Evolutionary conservation across 2,329 filamentous ascomycete genomes (phyloP).

Genomic region (Monilinia laxa): DNA sequence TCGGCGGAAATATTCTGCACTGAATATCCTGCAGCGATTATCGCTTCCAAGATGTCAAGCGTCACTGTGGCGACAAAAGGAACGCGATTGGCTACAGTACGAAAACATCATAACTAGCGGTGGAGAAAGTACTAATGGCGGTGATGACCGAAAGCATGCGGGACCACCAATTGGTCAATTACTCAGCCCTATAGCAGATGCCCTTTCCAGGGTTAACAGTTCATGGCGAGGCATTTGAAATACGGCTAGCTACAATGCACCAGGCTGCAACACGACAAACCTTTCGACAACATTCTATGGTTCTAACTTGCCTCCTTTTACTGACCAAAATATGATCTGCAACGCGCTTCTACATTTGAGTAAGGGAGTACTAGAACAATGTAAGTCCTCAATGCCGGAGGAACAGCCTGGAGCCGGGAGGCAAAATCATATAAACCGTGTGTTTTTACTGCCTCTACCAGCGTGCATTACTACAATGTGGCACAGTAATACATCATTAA

Average conservation of each 20-base stretch:
- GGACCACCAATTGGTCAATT: slow-evolving; percentile 15
- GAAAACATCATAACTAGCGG: slow-evolving; percentile 12
- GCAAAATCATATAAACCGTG: neutral
- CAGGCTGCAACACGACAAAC: slow-evolving; percentile 2
- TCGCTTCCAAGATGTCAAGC: slow-evolving; percentile 10
- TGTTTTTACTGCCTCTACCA: neutral
- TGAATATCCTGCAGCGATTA: slow-evolving; percentile 12
- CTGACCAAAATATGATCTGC: neutral
- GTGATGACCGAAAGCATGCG: slow-evolving; percentile 22
- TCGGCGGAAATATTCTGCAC: neutral
- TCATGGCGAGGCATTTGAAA: slow-evolving; percentile 11
- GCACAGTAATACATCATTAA: neutral
- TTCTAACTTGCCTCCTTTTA: neutral
- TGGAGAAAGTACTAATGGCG: slow-evolving; percentile 19
- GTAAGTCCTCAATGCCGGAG: slow-evolving; percentile 16
- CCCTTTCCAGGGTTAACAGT: neutral
- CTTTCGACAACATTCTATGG: neutral
- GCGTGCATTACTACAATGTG: neutral
- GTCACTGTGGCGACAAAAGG: slow-evolving; percentile 10
- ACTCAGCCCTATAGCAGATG: slow-evolving; percentile 21
- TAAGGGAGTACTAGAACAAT: neutral
- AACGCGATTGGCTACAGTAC: slow-evolving; percentile 22
- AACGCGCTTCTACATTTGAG: slow-evolving; percentile 4
- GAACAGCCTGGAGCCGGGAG: slow-evolving; percentile 11
- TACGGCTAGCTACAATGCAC: slow-evolving; percentile 18